phyloP scores from a whole-genome alignment of 2,329 filamentous ascomycete species.

The Clonostachys rhizophaga region DNA sequence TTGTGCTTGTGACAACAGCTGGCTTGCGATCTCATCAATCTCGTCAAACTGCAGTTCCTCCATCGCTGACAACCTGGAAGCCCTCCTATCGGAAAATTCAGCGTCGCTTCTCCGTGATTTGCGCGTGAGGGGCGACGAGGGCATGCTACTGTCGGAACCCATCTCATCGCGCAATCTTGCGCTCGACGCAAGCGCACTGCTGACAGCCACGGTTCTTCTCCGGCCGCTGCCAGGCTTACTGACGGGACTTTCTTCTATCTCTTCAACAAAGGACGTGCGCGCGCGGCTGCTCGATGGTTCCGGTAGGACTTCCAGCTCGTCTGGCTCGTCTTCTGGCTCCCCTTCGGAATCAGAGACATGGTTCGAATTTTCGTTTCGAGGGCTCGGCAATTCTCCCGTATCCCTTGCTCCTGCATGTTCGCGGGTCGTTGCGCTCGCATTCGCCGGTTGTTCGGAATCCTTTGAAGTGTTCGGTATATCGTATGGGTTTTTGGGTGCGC shows the following conservation, averaged over 20 bases:
- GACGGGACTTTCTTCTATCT: constrained; percentile 39
- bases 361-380: not conserved
- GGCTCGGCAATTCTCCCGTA: not conserved
- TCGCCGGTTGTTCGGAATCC: constrained; percentile 12
- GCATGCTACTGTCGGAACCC: constrained; percentile 18
- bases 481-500: constrained; percentile 10
- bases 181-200: constrained; percentile 29
- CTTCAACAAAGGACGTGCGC: constrained; percentile 9
- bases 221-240: constrained; percentile 52
- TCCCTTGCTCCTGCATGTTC: not conserved
- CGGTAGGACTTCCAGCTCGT: constrained; percentile 14
- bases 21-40: constrained; percentile 16
- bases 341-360: not conserved
- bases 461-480: constrained; percentile 21
- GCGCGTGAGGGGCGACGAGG: constrained; percentile 35
- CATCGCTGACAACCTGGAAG: no score
- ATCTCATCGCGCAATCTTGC: constrained; percentile 35
- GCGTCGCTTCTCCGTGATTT: constrained; percentile 31
- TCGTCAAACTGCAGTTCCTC: constrained; percentile 10
- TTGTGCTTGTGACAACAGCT: constrained; percentile 1
- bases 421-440: not conserved
- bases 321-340: not conserved
- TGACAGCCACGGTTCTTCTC: constrained; percentile 30
- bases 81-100: no score
- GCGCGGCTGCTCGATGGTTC: constrained; percentile 7